Evolutionary conservation across 305 asterid genomes (phyloP).

Genomic region (Fraxinus dipetala): DNA sequence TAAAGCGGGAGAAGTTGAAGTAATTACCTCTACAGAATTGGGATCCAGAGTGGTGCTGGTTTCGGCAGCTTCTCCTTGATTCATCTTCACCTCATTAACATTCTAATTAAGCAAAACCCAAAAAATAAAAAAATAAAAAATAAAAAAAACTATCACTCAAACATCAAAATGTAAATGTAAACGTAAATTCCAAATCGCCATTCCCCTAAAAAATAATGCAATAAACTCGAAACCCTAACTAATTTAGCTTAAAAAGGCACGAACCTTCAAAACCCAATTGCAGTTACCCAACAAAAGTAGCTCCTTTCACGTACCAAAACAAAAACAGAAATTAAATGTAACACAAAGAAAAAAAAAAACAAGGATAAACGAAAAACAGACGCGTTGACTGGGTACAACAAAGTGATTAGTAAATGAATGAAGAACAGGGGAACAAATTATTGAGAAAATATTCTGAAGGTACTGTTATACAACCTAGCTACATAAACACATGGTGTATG

Average conservation of each 20-base stretch:
- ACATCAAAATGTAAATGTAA: neutral
- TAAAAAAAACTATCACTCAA: slow-evolving; percentile 7
- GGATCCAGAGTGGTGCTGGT: slow-evolving; percentile 34
- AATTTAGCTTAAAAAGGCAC: slow-evolving; percentile 14
- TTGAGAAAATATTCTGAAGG: neutral
- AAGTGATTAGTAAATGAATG: slow-evolving; percentile 9
- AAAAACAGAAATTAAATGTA: slow-evolving; percentile 20
- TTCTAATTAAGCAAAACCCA: slow-evolving; percentile 26
- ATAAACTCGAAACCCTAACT: slow-evolving; percentile 38
- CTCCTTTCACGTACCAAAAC: slow-evolving; percentile 18
- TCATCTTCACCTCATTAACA: slow-evolving; percentile 53
- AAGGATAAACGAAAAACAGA: neutral
- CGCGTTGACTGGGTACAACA: slow-evolving; percentile 26
- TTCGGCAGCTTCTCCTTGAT: slow-evolving; percentile 61
- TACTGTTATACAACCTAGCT: slow-evolving; percentile 8
- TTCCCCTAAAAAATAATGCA: slow-evolving; percentile 9
- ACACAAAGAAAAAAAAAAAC: neutral
- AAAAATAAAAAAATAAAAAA: neutral
- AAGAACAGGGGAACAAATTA: neutral
- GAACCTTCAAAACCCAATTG: slow-evolving; percentile 33
- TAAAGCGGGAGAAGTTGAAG: neutral
- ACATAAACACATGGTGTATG: neutral
- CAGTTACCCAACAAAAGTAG: slow-evolving; percentile 7
- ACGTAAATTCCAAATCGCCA: neutral
- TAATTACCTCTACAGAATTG: slow-evolving; percentile 59